A percentile compares a stretch with the other conserved stretches of the same genome.
Conservation (phyloP, 164 flowering plant genomes). For the Annona cherimola region DNA sequence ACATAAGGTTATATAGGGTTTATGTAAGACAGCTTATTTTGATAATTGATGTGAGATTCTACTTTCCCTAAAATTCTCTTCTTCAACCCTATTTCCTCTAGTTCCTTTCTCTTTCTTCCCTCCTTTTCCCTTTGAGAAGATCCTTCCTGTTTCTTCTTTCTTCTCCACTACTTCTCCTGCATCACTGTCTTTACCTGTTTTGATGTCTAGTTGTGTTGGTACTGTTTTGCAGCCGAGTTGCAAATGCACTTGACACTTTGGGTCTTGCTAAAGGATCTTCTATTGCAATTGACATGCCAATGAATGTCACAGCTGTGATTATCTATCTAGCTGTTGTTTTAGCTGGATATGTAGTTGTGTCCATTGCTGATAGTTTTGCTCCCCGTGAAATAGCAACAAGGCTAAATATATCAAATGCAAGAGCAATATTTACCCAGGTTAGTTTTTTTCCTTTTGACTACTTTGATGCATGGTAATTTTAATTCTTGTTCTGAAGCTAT, state of each 20-base stretch:
- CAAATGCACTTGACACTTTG: constrained; percentile 65
- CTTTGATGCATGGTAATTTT: neutral
- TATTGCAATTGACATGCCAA: constrained; percentile 95
- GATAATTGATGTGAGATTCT: too few species aligned
- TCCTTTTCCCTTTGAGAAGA: too few species aligned
- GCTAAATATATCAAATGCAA: constrained; percentile 68
- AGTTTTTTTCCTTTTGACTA: neutral
- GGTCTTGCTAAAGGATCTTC: constrained; percentile 75
- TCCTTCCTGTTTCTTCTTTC: too few species aligned
- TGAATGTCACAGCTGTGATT: constrained; percentile 77
- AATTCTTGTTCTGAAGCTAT: neutral
- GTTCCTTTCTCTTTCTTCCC: too few species aligned
- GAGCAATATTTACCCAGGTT: constrained; percentile 94
- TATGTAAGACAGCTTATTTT: too few species aligned
- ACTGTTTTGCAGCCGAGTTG: constrained; percentile 58
- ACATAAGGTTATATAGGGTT: too few species aligned
- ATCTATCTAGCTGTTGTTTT: constrained; percentile 83
- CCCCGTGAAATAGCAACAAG: constrained; percentile 73
- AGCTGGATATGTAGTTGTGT: constrained; percentile 87
- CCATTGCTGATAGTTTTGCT: constrained; percentile 96
- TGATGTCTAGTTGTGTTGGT: neutral
- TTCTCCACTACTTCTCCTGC: too few species aligned
- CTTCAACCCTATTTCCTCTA: too few species aligned
- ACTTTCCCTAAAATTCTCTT: too few species aligned
- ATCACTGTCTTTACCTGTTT: neutral